Conservation (phyloP, 768 basidiomycete genomes). For the Lepiota brunneoincarnata region DNA sequence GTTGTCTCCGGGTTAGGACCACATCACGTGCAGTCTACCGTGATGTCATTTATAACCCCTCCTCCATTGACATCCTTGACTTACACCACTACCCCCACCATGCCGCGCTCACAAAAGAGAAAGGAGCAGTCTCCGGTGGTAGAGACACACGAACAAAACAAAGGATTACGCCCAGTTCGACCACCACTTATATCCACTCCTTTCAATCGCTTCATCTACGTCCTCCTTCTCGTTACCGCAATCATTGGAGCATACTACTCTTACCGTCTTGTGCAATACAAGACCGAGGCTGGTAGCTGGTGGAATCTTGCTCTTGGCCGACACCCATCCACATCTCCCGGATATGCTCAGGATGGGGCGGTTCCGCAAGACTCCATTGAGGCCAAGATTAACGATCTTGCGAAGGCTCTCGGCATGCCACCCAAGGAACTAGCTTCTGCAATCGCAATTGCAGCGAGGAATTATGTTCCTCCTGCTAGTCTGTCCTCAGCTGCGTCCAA, state of each 20-base stretch:
- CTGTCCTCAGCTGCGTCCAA: slow-evolving; percentile 51
- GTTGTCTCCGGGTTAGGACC: not conserved
- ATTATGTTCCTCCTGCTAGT: slow-evolving; percentile 59
- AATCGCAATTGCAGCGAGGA: slow-evolving; percentile 56
- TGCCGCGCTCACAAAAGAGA: not conserved
- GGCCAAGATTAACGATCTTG: slow-evolving; percentile 55
- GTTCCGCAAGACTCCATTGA: slow-evolving; percentile 39
- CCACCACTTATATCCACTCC: slow-evolving; percentile 43
- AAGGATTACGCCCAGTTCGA: slow-evolving; percentile 29
- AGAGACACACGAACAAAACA: slow-evolving; percentile 15
- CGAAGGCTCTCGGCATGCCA: slow-evolving; percentile 59
- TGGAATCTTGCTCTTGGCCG: slow-evolving; percentile 50
- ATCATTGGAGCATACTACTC: slow-evolving; percentile 49
- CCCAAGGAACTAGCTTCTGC: slow-evolving; percentile 60
- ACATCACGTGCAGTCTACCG: not conserved
- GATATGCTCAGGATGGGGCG: not conserved
- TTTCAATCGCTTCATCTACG: slow-evolving; percentile 49
- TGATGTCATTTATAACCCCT: not conserved
- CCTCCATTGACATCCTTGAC: not conserved
- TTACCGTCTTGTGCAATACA: slow-evolving; percentile 47
- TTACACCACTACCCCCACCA: not conserved
- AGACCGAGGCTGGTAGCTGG: slow-evolving; percentile 57
- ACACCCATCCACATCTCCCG: slow-evolving; percentile 22
- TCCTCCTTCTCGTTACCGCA: slow-evolving; percentile 37
- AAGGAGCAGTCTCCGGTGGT: slow-evolving; percentile 10